Evolutionary conservation across 192 early-diverging fungal genomes (phyloP).

Genomic region (Backusella westeae): DNA sequence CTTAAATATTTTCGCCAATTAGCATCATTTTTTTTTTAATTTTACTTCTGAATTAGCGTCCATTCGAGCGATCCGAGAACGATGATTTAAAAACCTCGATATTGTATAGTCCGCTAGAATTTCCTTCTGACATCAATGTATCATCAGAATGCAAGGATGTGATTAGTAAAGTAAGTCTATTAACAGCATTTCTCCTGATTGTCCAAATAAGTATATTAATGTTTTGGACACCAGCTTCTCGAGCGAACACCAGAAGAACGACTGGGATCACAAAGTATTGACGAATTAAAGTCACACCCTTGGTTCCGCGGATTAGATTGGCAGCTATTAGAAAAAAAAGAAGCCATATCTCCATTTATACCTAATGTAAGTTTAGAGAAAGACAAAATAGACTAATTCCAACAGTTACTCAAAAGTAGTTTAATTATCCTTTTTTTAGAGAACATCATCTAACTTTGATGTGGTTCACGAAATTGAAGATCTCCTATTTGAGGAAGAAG

Average conservation of each 20-base stretch:
- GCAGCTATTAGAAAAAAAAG: constrained; percentile 13
- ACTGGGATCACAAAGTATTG: constrained; percentile 4
- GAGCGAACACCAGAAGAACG: background rate
- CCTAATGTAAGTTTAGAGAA: constrained; percentile 18
- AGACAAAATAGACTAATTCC: background rate
- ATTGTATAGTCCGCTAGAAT: constrained; percentile 59
- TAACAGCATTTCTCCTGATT: background rate
- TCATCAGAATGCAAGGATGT: constrained; percentile 51
- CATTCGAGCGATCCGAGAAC: constrained; percentile 82
- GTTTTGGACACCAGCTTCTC: background rate
- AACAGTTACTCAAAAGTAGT: background rate
- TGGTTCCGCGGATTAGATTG: constrained; percentile 26
- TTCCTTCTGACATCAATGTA: constrained; percentile 43
- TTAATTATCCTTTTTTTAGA: constrained; percentile 36
- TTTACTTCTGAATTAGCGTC: constrained; percentile 52
- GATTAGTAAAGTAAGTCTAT: constrained; percentile 43
- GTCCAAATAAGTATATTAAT: constrained; percentile 30
- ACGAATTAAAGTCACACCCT: constrained; percentile 2
- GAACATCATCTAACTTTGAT: constrained; percentile 90
- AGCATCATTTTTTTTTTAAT: background rate
- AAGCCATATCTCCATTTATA: constrained; percentile 13
- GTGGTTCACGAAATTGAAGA: constrained; percentile 96
- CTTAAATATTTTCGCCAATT: constrained; percentile 37
- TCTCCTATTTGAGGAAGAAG: constrained; percentile 91
- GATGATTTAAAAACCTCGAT: constrained; percentile 71